Percentiles rank a stretch among this genome's conserved stretches.
Conservation (phyloP, 345 rosid species). For the Cardamine occulta region DNA sequence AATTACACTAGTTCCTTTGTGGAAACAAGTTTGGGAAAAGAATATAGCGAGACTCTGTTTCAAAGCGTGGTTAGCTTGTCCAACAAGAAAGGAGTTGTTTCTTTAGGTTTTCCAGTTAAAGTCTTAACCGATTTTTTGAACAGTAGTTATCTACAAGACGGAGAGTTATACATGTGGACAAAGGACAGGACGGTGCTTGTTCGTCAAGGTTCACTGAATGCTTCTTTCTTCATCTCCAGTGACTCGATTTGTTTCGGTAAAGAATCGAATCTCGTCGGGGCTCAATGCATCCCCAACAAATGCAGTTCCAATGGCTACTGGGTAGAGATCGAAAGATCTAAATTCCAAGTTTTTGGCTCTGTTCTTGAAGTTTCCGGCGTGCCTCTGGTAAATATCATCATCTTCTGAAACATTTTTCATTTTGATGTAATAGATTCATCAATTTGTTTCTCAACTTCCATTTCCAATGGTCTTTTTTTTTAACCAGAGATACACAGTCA, state of each 20-base stretch:
- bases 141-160: conserved; percentile 29
- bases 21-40: conserved; percentile 25
- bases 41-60: conserved; percentile 18
- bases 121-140: conserved; percentile 6
- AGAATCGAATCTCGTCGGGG: background rate
- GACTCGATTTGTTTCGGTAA: conserved; percentile 30
- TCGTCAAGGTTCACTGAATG: conserved; percentile 21
- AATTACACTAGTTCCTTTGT: conserved; percentile 17
- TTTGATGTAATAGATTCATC: background rate
- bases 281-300: conserved; percentile 25
- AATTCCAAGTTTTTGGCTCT: conserved; percentile 36
- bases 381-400: conserved; percentile 35
- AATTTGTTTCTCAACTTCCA: conserved; percentile 10
- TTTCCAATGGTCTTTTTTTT: background rate
- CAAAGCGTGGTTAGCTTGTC: conserved; percentile 26
- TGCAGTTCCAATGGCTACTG: conserved; percentile 17
- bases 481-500: conserved; percentile 59
- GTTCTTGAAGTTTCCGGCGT: conserved; percentile 39
- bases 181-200: conserved; percentile 21
- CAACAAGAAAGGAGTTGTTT: conserved; percentile 40
- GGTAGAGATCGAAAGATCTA: conserved; percentile 24
- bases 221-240: conserved; percentile 29
- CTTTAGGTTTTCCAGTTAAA: conserved; percentile 34
- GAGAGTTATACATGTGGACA: conserved; percentile 35
- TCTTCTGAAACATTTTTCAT: background rate